phyloP scores from a whole-genome alignment of 148 eudicot species.

The Rhododendron williamsianum region DNA sequence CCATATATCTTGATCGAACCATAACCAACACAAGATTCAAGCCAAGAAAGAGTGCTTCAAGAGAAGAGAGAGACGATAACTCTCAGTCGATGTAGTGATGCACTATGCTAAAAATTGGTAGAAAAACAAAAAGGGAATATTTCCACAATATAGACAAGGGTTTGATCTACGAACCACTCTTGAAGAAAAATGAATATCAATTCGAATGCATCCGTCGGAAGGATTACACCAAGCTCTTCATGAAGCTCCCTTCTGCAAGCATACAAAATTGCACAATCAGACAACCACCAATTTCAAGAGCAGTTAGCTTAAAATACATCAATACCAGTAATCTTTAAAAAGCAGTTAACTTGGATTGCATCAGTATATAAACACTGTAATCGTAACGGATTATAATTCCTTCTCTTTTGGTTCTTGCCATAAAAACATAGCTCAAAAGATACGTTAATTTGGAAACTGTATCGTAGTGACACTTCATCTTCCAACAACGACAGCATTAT shows the following conservation, averaged over 20 bases:
- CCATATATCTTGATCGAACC: neutral
- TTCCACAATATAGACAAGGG: neutral
- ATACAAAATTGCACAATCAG: neutral
- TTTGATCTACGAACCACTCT: conserved; percentile 56
- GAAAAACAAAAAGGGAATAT: neutral
- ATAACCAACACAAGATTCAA: neutral
- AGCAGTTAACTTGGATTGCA: neutral
- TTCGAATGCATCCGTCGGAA: conserved; percentile 94
- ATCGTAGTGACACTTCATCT: neutral
- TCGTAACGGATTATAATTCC: neutral
- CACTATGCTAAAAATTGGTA: neutral
- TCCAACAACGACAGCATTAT: neutral
- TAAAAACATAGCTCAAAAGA: neutral
- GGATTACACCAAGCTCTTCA: conserved; percentile 86
- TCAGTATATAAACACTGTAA: neutral
- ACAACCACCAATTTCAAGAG: neutral
- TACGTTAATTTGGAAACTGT: neutral
- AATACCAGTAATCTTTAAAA: neutral
- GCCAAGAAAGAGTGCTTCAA: conserved; percentile 1
- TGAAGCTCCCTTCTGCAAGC: conserved; percentile 90
- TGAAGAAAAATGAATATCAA: conserved; percentile 56
- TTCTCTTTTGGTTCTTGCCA: neutral
- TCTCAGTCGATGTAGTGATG: neutral
- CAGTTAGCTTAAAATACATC: neutral
- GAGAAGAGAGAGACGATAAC: neutral